A percentile compares a stretch with the other conserved stretches of the same genome.
Evolutionary conservation across 2,329 filamentous ascomycete species (phyloP).

Genomic region (Graphilbum sp.): DNA sequence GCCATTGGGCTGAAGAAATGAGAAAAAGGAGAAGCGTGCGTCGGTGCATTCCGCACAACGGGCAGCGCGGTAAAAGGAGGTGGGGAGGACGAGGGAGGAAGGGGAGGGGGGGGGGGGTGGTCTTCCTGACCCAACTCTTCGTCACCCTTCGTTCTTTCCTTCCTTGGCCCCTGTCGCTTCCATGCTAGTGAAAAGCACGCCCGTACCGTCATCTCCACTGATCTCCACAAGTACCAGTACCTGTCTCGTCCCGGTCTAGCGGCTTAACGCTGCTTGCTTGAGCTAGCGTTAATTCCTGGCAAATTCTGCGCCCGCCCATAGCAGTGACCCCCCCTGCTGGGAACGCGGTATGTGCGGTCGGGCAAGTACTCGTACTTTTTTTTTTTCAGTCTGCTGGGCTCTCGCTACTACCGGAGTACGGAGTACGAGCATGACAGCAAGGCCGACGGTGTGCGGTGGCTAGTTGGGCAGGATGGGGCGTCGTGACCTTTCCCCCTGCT

Average conservation of each 20-base stretch:
- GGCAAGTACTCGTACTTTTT: too few relatives aligned
- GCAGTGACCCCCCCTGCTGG: too few relatives aligned
- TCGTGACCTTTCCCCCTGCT: background rate
- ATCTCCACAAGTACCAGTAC: constrained; percentile 7
- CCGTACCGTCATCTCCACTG: constrained; percentile 4
- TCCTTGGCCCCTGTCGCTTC: constrained; percentile 4
- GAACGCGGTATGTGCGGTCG: too few relatives aligned
- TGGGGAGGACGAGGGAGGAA: too few relatives aligned
- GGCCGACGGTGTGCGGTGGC: too few relatives aligned
- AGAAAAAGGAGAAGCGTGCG: background rate
- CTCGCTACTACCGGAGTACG: too few relatives aligned
- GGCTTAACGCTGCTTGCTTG: background rate
- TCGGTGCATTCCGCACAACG: too few relatives aligned
- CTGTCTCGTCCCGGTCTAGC: background rate
- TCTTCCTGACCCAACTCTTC: constrained; percentile 6
- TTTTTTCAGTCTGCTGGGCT: too few relatives aligned
- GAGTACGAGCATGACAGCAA: too few relatives aligned
- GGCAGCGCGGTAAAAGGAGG: too few relatives aligned
- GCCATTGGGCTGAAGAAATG: background rate
- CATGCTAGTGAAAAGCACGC: constrained; percentile 3
- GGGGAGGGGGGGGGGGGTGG: too few relatives aligned
- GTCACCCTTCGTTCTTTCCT: constrained; percentile 6
- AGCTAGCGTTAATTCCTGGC: background rate
- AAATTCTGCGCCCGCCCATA: background rate
- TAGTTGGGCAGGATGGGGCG: too few relatives aligned